Base-by-base conservation (phyloP, 2,329 filamentous ascomycete genomes). In the Neofusicoccum ribis region DNA sequence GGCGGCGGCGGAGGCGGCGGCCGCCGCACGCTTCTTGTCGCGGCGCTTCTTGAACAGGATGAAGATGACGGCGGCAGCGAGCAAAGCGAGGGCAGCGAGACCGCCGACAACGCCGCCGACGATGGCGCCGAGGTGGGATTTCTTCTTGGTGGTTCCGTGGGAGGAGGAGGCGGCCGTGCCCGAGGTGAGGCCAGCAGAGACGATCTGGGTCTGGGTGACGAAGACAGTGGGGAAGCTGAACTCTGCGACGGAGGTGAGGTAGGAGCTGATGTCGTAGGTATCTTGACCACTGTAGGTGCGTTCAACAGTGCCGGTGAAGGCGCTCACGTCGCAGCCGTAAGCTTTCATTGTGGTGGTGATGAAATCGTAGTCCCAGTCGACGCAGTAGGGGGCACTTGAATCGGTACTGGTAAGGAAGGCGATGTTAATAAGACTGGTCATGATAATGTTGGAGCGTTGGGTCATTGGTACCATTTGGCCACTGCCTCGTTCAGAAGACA, bases 71-170 rank as follows among this genome's bases (percentile, higher is more conserved):
- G 75, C 66, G 50, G 71, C 69, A 27, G 67, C 71, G n/a, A 47
- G 20, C 1, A 60, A 4, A 41, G 41, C 41, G 36, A 76, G 12
- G 37, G 72, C 69, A 8, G 69, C 66, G 39, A 75, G 69, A 1
- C 71, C 75, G 39, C 73, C 74, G 7, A 77, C 63, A 5, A 74
- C 74, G 34, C 73, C 73, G 58, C 75, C 75, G 9, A 74, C 69
- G 15, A 77, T 76, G 11, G 71, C 70, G n/a, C 69, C 74, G 9
- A 75, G 56, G 47, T 67, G 63, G 3, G 64, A 60, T 51, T 68
- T 69, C 8, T 56, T 61, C 31, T 39, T 11, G 37, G 11, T 44
- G 41, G 11, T 44, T 44, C 41, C 41, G 41, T 15, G 5, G 27
- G 56, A 60, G 8, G 56, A 20, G 11, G 56, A 23, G 11, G 56